Evolutionary conservation across 768 basidiomycete genomes (phyloP), one percentile per base, ranked within the genome.

Genomic region (Hebeloma cylindrosporum): DNA sequence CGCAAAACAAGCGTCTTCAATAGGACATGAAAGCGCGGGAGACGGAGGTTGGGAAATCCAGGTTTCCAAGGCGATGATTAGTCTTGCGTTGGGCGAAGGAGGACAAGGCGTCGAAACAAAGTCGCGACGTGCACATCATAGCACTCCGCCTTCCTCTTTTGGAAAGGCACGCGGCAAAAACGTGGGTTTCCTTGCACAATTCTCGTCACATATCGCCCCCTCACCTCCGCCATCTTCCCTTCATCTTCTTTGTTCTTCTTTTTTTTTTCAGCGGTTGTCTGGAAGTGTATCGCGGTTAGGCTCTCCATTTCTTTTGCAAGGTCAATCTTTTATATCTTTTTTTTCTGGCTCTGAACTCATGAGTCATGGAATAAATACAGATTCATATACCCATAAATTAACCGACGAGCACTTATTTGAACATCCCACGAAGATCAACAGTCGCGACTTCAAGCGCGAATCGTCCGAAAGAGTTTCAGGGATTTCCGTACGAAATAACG

Each of bases 41-140:
- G 68, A 68, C 26, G 69, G 64, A 21, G 71, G 69, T 43, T 83
- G 82, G 82, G 77, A 79, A 43, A 77, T 78, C 3, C 70, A 75
- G 43, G 77, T 82, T 14, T 77, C 80, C 31, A 73, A 71, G 47
- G 75, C 79, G 52, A 75, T 83, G 43, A 53, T 83, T 28, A 64
- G 70, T 27, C 59, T 82, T 20, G 74, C 79, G 23, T 56, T 82
- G 48, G 64, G 64, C 40, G 64, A 58, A 56, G 57, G 52, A 42
- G 54, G 47, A 35, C 58, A 50, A 56, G 40, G 47, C 39, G 50
- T 40, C 38, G 46, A 52, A 44, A 46, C 39, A 34, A 56, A 44
- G 42, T 33, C 44, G 34, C 47, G 37, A 53, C 34, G 48, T 51
- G 44, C 45, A 34, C 40, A 39, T 42, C 47, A 56, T 53, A 47